These are phyloP conservation scores for Coprinopsis marcescibilis DNA, from an alignment of 768 basidiomycete species.

Conservation along the genomic window DNA sequence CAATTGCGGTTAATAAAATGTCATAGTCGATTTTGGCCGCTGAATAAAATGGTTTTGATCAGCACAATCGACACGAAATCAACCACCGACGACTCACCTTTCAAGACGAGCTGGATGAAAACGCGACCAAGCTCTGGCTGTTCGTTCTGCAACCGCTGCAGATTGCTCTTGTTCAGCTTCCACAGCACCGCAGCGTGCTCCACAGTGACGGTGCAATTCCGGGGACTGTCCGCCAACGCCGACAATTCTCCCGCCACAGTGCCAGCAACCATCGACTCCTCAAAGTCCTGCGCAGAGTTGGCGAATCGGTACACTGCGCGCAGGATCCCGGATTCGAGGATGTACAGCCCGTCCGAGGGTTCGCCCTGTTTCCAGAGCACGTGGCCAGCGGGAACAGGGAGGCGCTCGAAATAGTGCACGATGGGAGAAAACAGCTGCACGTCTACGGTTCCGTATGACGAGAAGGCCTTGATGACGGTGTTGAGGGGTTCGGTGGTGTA, in stretches of 20 bases:
- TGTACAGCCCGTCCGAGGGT: constrained; percentile 73
- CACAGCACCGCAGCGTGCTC: constrained; percentile 75
- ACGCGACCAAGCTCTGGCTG: constrained; percentile 57
- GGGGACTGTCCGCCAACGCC: constrained; percentile 66
- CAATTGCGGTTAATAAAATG: constrained; percentile 47
- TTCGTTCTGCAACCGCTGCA: constrained; percentile 62
- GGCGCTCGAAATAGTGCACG: constrained; percentile 63
- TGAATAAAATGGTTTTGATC: constrained; percentile 22
- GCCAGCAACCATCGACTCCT: constrained; percentile 92
- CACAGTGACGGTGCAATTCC: constrained; percentile 83
- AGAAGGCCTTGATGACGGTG: constrained; percentile 76
- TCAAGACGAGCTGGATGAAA: constrained; percentile 67
- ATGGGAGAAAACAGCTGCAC: constrained; percentile 56
- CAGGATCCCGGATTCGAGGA: constrained; percentile 84
- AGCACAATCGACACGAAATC: background rate
- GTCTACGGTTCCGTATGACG: constrained; percentile 59
- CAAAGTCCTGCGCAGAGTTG: constrained; percentile 57
- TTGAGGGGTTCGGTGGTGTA: constrained; percentile 56
- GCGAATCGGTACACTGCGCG: constrained; percentile 79
- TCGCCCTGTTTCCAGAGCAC: constrained; percentile 80
- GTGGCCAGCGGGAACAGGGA: constrained; percentile 48
- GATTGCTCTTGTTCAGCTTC: constrained; percentile 58
- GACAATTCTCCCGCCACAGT: constrained; percentile 90
- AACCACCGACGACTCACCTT: constrained; percentile 42
- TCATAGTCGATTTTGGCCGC: constrained; percentile 68